Evolutionary conservation across 495 filamentous ascomycete genomes (phyloP), one percentile per base, ranked within the genome.

Genomic region (Daldinia bambusicola): DNA sequence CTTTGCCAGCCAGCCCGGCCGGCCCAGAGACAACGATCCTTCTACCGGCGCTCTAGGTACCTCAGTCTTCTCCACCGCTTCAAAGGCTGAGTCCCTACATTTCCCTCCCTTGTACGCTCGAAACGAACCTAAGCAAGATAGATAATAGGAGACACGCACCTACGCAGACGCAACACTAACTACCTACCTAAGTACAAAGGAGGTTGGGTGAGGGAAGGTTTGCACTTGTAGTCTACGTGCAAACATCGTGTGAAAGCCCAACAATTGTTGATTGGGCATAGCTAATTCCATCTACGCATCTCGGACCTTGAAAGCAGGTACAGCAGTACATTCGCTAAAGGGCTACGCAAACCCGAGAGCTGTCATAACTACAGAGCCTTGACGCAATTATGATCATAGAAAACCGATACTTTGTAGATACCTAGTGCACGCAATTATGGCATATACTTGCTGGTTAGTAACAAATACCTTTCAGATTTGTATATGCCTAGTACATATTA

Each of bases 21-120:
- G n/a, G n/a, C n/a, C n/a, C n/a, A n/a, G n/a, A n/a, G n/a, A n/a
- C n/a, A n/a, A n/a, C n/a, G n/a, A n/a, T n/a, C n/a, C n/a, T n/a
- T n/a, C n/a, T n/a, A n/a, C 40, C 40, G 16, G 40, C n/a, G 41
- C 41, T 56, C 48, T 64, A 64, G 61, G 26, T 64, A 60, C 64
- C 69, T 68, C 50, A 58, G 14, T 53, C 55, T 64, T 72, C 70
- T 72, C 64, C 70, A 72, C 61, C 61, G 67, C 37, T 62, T 43
- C 52, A 43, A 18, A 51, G 50, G 37, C 53, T 60, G 57, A 45
- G 63, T 18, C 41, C 57, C 48, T 45, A 43, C 40, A 48, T 56
- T 31, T 61, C 16, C 50, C 26, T 26, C 58, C 63, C 37, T 52
- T 51, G 67, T 43, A 57, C 8, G 30, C 34, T 62, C 60, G 16